These are phyloP conservation scores for Dactylellina sp. DNA, from an alignment of 2,329 filamentous ascomycete species.

Conservation along the genomic window DNA sequence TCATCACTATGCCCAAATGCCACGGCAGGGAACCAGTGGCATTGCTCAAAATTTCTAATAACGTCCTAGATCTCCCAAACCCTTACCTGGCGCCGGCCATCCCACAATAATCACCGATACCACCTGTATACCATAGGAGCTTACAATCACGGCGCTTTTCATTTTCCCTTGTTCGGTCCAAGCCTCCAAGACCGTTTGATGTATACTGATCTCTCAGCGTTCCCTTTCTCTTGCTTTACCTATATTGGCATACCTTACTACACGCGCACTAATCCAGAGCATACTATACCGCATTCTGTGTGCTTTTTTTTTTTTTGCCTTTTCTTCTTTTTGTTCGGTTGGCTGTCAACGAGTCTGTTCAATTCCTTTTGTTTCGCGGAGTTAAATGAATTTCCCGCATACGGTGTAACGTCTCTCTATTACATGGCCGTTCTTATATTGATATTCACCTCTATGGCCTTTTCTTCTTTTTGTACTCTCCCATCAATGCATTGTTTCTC, in stretches of 20 bases:
- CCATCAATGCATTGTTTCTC: neutral
- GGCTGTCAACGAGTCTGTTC: neutral
- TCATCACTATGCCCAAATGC: slow-evolving; percentile 77
- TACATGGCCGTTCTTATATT: slow-evolving; percentile 1
- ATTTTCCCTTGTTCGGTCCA: too few species aligned
- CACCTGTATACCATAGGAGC: slow-evolving; percentile 1
- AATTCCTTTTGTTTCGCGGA: neutral
- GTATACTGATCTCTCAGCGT: too few species aligned
- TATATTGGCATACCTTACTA: slow-evolving; percentile 58
- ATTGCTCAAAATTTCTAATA: slow-evolving; percentile 99
- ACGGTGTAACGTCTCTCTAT: neutral
- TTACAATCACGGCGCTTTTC: too few species aligned
- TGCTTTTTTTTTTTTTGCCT: slow-evolving; percentile 3
- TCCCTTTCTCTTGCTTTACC: slow-evolving; percentile 34
- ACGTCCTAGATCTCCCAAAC: too few species aligned
- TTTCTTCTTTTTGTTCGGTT: slow-evolving; percentile 4
- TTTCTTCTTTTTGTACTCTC: slow-evolving; percentile 1
- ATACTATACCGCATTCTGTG: neutral
- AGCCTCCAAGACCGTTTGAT: too few species aligned
- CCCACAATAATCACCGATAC: neutral
- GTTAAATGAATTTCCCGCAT: neutral
- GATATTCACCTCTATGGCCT: slow-evolving; percentile 4
- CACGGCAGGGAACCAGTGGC: slow-evolving; percentile 80
- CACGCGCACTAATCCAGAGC: neutral
- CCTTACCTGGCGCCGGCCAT: too few species aligned